Evolutionary conservation across 768 basidiomycete species (phyloP).

Genomic region (Clavaria fumosa): DNA sequence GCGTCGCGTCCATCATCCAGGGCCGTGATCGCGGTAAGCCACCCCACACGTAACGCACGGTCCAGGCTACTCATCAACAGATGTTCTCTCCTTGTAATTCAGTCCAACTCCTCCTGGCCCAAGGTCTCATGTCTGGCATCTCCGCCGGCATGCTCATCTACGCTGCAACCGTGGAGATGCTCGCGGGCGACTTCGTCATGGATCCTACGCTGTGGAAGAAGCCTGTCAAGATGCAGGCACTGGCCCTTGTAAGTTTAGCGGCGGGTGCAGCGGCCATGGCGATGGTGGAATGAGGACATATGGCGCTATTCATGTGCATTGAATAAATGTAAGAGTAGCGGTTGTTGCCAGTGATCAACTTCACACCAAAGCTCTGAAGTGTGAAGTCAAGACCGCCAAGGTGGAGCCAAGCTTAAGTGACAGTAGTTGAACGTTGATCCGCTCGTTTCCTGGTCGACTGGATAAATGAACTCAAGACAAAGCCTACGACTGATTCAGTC

Average conservation of each 20-base stretch:
- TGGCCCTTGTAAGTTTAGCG: conserved; percentile 10
- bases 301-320: no score
- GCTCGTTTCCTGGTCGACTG: no score
- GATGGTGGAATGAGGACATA: conserved; percentile 4
- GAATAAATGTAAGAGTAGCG: no score
- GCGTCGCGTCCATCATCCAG: conserved; percentile 32
- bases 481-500: no score
- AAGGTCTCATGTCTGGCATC: conserved; percentile 68
- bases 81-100: conserved; percentile 9
- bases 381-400: no score
- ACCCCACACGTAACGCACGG: no score
- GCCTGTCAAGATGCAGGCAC: conserved; percentile 25
- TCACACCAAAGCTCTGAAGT: no score
- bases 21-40: conserved; percentile 17
- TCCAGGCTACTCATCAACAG: no score
- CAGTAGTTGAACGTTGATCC: no score
- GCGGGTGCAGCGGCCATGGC: conserved; percentile 5
- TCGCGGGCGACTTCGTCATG: conserved; percentile 59
- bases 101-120: conserved; percentile 39
- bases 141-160: conserved; percentile 78
- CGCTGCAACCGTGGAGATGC: conserved; percentile 74
- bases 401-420: no score
- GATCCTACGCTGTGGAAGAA: conserved; percentile 35
- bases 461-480: no score
- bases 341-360: no score